These are phyloP conservation scores for Tuber umbilicatum DNA, from an alignment of 495 filamentous ascomycete species.

Conservation along the genomic window DNA sequence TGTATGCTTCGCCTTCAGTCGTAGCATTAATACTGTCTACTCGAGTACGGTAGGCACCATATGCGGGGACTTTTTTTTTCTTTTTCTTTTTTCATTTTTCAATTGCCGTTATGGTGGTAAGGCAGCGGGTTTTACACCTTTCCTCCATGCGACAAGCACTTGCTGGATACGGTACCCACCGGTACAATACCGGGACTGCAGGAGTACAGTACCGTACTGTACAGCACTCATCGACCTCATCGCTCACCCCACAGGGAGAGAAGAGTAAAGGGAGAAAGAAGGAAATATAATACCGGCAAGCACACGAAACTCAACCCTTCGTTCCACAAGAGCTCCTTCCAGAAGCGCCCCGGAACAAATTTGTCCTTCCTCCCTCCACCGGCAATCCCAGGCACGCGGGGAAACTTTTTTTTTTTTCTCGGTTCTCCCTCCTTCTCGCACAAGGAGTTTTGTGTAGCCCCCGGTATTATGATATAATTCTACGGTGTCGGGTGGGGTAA, in stretches of 20 bases:
- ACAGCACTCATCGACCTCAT: background rate
- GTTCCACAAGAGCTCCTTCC: constrained; percentile 1
- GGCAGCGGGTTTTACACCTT: background rate
- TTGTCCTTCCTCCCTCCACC: background rate
- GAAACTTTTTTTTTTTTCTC: background rate
- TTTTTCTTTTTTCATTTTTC: background rate
- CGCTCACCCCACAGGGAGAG: background rate
- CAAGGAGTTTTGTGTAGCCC: background rate
- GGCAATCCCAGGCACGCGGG: background rate
- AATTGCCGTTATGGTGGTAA: background rate
- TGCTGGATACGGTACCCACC: background rate
- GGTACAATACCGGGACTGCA: background rate
- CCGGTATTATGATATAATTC: background rate
- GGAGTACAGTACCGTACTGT: too few species aligned
- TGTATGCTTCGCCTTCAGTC: background rate
- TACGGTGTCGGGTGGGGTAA: background rate
- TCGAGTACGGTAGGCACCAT: background rate
- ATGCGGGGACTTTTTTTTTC: background rate
- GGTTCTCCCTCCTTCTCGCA: background rate
- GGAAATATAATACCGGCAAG: background rate
- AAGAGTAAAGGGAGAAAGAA: background rate
- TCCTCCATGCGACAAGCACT: background rate
- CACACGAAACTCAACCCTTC: background rate
- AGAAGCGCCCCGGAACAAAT: background rate
- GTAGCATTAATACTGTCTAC: background rate